Evolutionary conservation across 139 green algal species (phyloP), one percentile per base, ranked within the genome.

Genomic region (Picochlorum sp.): DNA sequence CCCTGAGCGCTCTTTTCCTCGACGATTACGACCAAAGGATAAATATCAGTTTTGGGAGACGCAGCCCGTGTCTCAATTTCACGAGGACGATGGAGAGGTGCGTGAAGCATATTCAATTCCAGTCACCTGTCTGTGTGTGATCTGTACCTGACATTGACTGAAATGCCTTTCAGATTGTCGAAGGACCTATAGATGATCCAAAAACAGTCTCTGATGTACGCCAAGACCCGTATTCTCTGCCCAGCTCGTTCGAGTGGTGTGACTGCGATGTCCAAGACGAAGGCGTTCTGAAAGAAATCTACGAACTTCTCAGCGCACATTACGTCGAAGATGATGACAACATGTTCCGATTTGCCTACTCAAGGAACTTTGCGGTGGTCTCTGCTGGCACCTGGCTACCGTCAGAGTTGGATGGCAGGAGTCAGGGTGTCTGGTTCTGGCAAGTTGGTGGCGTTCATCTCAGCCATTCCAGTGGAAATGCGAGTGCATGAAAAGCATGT

Each of bases 321-420:
- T 98, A 98, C 64, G 92, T 98, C 41, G 90, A 98, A 73, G 93
- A 98, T 61, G 93, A 97, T 69, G 93, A 97, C 66, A 87, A 88
- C 68, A 97, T 98, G 91, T 98, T 98, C 75, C 79, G 87, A 28
- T 96, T 96, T 66, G 80, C 88, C 54, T 96, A 96, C 81, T 89
- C 81, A 18, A 45, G 67, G 16, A 73, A 81, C 37, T 97, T 97
- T 97, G 64, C 65, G 78, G 13, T 98, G 91, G 91, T 92, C 90
- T 37, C 76, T 98, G 69, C 79, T 87, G 61, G 85, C 90, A 16
- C 93, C 91, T 1, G 91, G 93, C 0, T 92, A 78, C 69, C 56
- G 65, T 28, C 37, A 57, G 21, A 85, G 90, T 9, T 98, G 93
- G 93, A 79, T 92, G 61, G 64, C 89, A 4, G 89, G 89, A 26